Conservation (phyloP, 768 basidiomycete species). For the Leccinum rimulosum region DNA sequence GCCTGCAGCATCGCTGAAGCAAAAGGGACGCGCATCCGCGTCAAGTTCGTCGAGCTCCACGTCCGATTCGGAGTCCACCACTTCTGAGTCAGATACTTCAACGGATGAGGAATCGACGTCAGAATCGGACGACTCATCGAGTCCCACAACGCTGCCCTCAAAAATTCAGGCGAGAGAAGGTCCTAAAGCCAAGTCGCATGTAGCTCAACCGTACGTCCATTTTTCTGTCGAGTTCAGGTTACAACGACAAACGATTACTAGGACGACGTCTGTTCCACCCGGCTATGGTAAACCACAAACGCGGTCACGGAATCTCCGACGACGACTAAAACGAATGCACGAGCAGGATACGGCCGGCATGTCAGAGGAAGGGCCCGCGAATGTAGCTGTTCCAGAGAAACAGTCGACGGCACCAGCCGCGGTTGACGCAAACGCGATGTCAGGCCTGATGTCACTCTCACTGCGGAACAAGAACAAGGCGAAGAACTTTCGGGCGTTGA, state of each 20-base stretch:
- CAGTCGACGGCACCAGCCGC: neutral
- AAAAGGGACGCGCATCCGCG: constrained; percentile 21
- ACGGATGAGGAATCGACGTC: constrained; percentile 15
- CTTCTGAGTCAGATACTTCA: constrained; percentile 24
- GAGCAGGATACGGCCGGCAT: constrained; percentile 20
- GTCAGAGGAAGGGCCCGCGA: constrained; percentile 32
- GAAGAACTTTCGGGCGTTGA: constrained; percentile 58
- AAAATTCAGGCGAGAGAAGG: constrained; percentile 12
- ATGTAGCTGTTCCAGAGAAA: constrained; percentile 31
- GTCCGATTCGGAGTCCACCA: constrained; percentile 21
- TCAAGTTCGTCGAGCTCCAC: constrained; percentile 19
- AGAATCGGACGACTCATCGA: constrained; percentile 10
- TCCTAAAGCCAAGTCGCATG: constrained; percentile 3
- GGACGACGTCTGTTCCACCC: constrained; percentile 43
- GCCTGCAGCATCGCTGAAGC: constrained; percentile 13
- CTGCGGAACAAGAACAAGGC: constrained; percentile 75
- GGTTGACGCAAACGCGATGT: constrained; percentile 10
- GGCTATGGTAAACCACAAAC: constrained; percentile 60
- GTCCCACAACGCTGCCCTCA: neutral
- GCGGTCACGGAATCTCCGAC: constrained; percentile 54
- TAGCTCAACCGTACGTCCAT: constrained; percentile 6
- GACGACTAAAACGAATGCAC: constrained; percentile 44
- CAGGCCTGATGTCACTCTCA: constrained; percentile 41
- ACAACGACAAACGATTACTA: neutral
- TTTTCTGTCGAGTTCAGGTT: neutral